These are phyloP conservation scores for Phoma sp. DNA, from an alignment of 2,329 filamentous ascomycete species.

Conservation along the genomic window DNA sequence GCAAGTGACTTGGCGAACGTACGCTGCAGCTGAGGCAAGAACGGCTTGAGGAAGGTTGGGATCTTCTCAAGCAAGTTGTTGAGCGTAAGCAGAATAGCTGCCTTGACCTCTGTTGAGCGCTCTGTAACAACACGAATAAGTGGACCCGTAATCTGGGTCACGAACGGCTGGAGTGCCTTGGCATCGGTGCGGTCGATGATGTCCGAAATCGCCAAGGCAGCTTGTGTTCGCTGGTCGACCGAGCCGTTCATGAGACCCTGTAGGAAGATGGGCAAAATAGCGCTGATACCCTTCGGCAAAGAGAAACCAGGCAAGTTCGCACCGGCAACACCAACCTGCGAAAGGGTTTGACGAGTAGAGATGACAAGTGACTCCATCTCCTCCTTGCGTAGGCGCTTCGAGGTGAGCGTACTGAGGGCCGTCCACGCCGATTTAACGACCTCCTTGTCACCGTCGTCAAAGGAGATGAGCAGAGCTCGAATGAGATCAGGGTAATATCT, in stretches of 20 bases:
- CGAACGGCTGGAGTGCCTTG: conserved; percentile 88
- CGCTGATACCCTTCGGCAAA: conserved; percentile 95
- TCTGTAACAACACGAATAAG: conserved; percentile 98
- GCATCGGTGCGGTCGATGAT: conserved; percentile 91
- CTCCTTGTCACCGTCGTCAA: conserved; percentile 81
- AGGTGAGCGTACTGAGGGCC: conserved; percentile 79
- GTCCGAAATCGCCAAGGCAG: conserved; percentile 92
- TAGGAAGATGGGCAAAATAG: conserved; percentile 93
- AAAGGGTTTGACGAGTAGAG: conserved; percentile 84
- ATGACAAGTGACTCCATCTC: conserved; percentile 94
- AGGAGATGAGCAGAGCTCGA: conserved; percentile 85
- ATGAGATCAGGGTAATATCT: conserved; percentile 96
- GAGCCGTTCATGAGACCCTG: conserved; percentile 98
- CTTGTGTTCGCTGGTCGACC: conserved; percentile 86
- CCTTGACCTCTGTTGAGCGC: conserved; percentile 93
- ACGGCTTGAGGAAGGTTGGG: conserved; percentile 91
- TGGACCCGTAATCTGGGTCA: conserved; percentile 96
- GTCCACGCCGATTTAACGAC: conserved; percentile 92
- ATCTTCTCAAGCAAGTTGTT: conserved; percentile 98
- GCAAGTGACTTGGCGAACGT: conserved; percentile 97
- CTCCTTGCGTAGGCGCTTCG: conserved; percentile 89
- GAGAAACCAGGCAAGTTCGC: conserved; percentile 84
- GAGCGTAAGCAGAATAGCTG: conserved; percentile 89
- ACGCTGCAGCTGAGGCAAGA: conserved; percentile 92
- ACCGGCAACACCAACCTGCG: conserved; percentile 87